Percentiles rank a stretch among this genome's conserved stretches.
These are phyloP conservation scores for Pharus latifolius DNA, from an alignment of 176 grass and related monocot species.

Conservation along the genomic window DNA sequence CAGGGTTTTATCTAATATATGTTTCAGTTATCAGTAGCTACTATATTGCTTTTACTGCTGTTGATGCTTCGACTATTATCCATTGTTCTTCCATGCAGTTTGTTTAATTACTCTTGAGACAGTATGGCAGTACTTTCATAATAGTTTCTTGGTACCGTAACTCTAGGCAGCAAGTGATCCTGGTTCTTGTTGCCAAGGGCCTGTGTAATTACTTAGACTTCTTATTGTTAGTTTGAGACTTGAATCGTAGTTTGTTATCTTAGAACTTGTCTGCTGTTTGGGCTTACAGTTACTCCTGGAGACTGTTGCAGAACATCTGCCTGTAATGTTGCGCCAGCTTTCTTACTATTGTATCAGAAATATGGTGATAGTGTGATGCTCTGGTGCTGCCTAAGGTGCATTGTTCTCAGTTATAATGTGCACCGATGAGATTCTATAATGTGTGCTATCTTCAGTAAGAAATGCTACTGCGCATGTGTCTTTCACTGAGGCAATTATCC, in stretches of 20 bases:
- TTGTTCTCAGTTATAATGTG: too few relatives aligned
- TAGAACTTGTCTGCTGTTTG: background rate
- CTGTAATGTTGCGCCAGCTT: background rate
- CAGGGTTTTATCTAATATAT: background rate
- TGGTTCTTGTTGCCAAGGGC: background rate
- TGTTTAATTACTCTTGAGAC: slow-evolving; percentile 11
- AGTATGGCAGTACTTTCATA: slow-evolving; percentile 2
- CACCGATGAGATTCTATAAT: too few relatives aligned
- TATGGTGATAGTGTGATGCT: background rate
- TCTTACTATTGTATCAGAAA: background rate
- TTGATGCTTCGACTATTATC: slow-evolving; percentile 9
- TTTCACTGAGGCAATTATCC: background rate
- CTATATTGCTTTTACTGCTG: background rate
- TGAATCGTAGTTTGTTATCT: background rate
- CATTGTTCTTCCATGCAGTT: slow-evolving; percentile 4
- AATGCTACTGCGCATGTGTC: background rate
- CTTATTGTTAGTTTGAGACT: background rate
- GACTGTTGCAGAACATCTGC: background rate
- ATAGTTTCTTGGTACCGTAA: slow-evolving; percentile 18
- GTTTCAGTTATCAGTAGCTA: slow-evolving; percentile 14
- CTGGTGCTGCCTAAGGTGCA: background rate
- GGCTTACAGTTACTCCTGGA: background rate
- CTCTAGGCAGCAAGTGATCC: slow-evolving; percentile 10
- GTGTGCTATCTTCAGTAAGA: background rate
- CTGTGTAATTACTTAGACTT: slow-evolving; percentile 6